Base-by-base conservation (phyloP, 768 basidiomycete genomes). In the Boletus sp. region DNA sequence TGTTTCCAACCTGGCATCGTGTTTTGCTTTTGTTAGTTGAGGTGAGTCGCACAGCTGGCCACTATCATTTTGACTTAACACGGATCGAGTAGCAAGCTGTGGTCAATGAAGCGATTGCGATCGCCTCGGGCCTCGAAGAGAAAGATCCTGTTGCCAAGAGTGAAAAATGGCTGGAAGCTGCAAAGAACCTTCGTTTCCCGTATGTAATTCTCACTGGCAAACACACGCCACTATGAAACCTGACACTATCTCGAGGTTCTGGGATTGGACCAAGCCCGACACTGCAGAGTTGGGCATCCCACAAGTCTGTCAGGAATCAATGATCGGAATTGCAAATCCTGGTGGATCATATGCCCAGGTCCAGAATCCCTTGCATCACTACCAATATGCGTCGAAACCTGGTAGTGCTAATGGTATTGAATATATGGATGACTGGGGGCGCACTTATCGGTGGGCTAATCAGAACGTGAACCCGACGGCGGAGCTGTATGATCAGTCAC, bases 1-100 rank as follows among this genome's bases (percentile, higher is more conserved):
- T 65, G 15, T 65, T 65, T 45, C 64, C 64, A 17, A 39, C 64
- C 7, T 65, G 64, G 64, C 64, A 65, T 17, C 64, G 64, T 46
- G 47, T 63, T 24, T 42, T 55, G 14, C 0, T 59, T n/a, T 9
- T 65, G 48, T 50, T 65, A 20, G 9, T 55, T 7, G 64, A 65
- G 50, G 64, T 60, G 14, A 20, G 53, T 50, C 14, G 1, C 7
- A 5, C 9, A 18, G 30, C 30, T 6, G 7, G 1, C 10, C 5
- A 5, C 20, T 1, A 37, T 32, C 2, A 2, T 10, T 15, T 33
- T 4, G 9, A 18, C 18, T 32, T 11, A 12, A 40, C 3, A 28
- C 1, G 20, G 7, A 4, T 33, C 7, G 29, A 36, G 42, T 41
- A 65, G 64, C 64, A 65, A 65, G 52, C 64, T 9, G 33, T 65